Conservation (phyloP, 352 stramenopile species). For the Plasmopara halstedii region DNA sequence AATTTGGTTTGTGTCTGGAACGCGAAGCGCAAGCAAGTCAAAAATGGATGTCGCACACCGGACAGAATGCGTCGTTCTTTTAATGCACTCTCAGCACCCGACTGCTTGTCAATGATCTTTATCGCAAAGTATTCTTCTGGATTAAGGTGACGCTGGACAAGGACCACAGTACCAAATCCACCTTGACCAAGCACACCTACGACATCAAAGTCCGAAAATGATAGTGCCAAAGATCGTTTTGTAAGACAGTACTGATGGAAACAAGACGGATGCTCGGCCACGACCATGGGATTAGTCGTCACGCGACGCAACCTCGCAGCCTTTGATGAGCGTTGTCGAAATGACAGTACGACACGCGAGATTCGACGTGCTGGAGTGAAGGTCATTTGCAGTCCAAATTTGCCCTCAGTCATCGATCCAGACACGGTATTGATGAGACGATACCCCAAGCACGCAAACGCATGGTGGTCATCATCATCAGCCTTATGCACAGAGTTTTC, state of each 20-base stretch:
- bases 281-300: conserved; percentile 63
- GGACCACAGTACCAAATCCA: conserved; percentile 72
- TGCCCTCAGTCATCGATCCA: conserved; percentile 62
- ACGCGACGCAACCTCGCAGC: conserved; percentile 41
- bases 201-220: conserved; percentile 83
- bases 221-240: conserved; percentile 75
- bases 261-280: conserved; percentile 66
- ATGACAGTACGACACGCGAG: conserved; percentile 78
- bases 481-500: conserved; percentile 43
- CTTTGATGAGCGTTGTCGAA: conserved; percentile 52
- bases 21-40: conserved; percentile 75
- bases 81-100: conserved; percentile 56
- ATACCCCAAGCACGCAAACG: conserved; percentile 45
- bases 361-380: conserved; percentile 77
- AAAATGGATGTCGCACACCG: conserved; percentile 69
- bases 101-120: conserved; percentile 86
- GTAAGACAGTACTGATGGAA: conserved; percentile 80
- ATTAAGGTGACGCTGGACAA: conserved; percentile 72
- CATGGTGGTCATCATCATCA: conserved; percentile 72
- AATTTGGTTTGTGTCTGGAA: conserved; percentile 82
- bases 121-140: conserved; percentile 79
- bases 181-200: conserved; percentile 74
- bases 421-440: conserved; percentile 70
- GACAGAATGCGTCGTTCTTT: conserved; percentile 76
- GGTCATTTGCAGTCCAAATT: conserved; percentile 71